These are phyloP conservation scores for Spathaspora boniae DNA, from an alignment of 805 yeast species.

Conservation along the genomic window DNA sequence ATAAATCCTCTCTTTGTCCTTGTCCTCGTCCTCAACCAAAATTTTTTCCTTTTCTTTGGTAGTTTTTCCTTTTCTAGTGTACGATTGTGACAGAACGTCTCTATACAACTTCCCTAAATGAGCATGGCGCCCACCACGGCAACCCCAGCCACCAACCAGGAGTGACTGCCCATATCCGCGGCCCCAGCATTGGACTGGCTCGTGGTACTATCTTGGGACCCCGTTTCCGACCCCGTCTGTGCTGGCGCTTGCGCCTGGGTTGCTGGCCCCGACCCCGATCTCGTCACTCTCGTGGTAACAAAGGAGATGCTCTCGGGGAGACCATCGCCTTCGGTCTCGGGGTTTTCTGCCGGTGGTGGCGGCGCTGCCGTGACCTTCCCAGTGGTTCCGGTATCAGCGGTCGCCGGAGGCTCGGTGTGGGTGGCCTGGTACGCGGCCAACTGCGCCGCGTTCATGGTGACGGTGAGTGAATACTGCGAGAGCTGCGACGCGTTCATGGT, in stretches of 20 bases:
- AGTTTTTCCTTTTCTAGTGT: too few relatives aligned
- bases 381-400: slow-evolving; percentile 12
- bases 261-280: slow-evolving; percentile 15
- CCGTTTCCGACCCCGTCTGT: too few relatives aligned
- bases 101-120: neutral
- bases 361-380: slow-evolving; percentile 9
- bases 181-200: neutral
- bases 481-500: slow-evolving; percentile 15
- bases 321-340: slow-evolving; percentile 17
- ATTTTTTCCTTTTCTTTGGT: too few relatives aligned
- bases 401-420: slow-evolving; percentile 6
- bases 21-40: neutral
- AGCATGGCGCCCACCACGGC: neutral
- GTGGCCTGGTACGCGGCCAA: slow-evolving; percentile 8
- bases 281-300: slow-evolving; percentile 29
- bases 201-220: too few relatives aligned
- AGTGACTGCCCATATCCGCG: neutral
- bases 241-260: slow-evolving; percentile 3
- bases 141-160: too few relatives aligned
- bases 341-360: slow-evolving; percentile 10
- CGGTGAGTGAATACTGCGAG: slow-evolving; percentile 6
- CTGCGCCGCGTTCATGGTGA: slow-evolving; percentile 13
- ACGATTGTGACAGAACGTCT: too few relatives aligned
- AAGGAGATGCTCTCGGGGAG: slow-evolving; percentile 22
- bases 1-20: neutral